Base-by-base conservation (phyloP, 345 rosid genomes). In the Bruguiera gymnorhiza region DNA sequence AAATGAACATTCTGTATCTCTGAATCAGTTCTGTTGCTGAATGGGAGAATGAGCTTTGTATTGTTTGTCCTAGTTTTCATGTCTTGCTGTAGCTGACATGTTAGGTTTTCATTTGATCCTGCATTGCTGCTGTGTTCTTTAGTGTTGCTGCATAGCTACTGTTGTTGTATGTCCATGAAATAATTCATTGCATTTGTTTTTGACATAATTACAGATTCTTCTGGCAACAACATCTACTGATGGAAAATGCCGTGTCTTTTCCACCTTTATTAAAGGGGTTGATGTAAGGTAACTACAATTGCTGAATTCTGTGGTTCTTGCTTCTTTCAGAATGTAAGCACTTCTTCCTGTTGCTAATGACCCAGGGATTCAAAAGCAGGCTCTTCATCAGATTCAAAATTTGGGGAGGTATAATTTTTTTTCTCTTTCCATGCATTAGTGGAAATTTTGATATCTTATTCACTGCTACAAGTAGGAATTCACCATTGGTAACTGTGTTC, bases 261-360 rank as follows among this genome's bases (percentile, higher is more conserved):
- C 94, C 67, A 95, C 99, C 63, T 92, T 95, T 71, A 95, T 95
- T 76, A 95, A 95, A 86, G 98, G 99, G 77, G 97, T 95, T 75
- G 97, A 95, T 86, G 79, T 88, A 62, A 92, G 82, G 99, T 95
- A 76, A 70, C 79, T 62, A 31, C 32, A 66, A n/a, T 63, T 30
- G 24, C 30, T 75, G 53, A 55, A 54, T 60, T 48, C 30, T 27
- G 70, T 43, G 20, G 20, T 67, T 65, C 53, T 13, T 51, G 23
- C 24, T 32, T 34, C 52, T 15, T 20, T 63, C 32, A 9, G 68
- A 29, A 53, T 26, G 24, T 76, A 61, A 62, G 70, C 36, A 39
- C 48, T 73, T 58, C 66, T 78, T 30, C 57, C 50, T 6, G 69
- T 37, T 76, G 20, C 60, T 50, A 54, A 37, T 72, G 54, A 60